phyloP scores from a whole-genome alignment of 2,329 filamentous ascomycete genomes.

The Westerdykella sp. region DNA sequence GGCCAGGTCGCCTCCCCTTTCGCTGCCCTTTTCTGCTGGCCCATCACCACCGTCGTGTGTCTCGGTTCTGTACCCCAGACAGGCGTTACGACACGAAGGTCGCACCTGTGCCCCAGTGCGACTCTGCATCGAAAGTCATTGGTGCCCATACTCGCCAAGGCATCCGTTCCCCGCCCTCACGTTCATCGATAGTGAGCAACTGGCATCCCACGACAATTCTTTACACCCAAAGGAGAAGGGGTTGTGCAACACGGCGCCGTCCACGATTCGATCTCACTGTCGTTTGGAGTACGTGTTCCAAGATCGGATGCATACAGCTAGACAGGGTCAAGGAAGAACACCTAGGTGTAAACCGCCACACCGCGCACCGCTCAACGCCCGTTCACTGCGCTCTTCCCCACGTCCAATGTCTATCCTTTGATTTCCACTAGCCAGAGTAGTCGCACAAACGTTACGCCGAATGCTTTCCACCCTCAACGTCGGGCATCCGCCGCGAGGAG shows the following conservation, averaged over 20 bases:
- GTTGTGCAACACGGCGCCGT: no score
- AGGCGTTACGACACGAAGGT: neutral
- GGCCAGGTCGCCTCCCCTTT: neutral
- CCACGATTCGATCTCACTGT: no score
- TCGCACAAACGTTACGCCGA: constrained; percentile 15
- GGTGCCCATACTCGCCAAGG: constrained; percentile 29
- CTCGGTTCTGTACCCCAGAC: neutral
- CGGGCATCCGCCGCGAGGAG: constrained; percentile 31
- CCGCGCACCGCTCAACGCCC: constrained; percentile 1
- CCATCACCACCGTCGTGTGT: neutral
- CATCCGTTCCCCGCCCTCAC: constrained; percentile 25
- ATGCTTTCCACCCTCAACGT: constrained; percentile 34
- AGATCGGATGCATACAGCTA: no score
- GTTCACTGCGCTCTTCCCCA: constrained; percentile 3
- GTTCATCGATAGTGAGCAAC: no score
- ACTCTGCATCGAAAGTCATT: constrained; percentile 12
- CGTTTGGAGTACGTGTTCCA: no score
- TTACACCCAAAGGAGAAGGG: no score
- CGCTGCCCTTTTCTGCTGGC: neutral
- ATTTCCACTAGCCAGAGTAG: constrained; percentile 14
- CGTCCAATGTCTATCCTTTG: constrained; percentile 23
- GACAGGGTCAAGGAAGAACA: no score
- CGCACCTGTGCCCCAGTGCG: neutral
- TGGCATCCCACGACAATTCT: no score
- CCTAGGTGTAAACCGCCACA: no score